These are phyloP conservation scores for Trichoderma breve DNA, from an alignment of 2,329 filamentous ascomycete genomes.

Conservation along the genomic window DNA sequence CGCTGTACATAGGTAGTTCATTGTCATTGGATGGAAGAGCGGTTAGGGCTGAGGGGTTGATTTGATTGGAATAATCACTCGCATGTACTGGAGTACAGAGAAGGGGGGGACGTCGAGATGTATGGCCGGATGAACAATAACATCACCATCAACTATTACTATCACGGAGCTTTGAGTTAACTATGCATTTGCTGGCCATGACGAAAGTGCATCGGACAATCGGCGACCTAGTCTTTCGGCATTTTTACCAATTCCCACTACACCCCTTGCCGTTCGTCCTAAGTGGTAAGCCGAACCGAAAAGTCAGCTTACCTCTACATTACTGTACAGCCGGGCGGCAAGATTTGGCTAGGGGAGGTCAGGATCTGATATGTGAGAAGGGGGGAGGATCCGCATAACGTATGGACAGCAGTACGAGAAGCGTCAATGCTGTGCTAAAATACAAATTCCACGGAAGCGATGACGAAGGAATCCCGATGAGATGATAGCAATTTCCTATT, in stretches of 20 bases:
- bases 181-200: background rate
- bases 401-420: background rate
- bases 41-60: background rate
- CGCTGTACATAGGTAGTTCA: conserved; percentile 7
- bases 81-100: background rate
- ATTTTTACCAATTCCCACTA: background rate
- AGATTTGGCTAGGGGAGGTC: background rate
- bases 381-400: background rate
- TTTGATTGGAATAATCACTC: background rate
- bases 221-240: background rate
- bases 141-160: background rate
- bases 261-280: background rate
- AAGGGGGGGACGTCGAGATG: background rate
- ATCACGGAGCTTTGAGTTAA: background rate
- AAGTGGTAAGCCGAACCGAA: background rate
- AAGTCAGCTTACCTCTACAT: conserved; percentile 16
- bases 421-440: background rate
- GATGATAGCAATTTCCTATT: background rate
- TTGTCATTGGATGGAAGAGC: background rate
- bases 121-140: background rate
- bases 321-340: background rate
- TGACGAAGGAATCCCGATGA: background rate
- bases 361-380: background rate
- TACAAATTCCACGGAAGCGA: background rate
- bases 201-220: background rate